Conservation (phyloP, 2,329 filamentous ascomycete genomes). For the Stagonosporopsis rhizophila region DNA sequence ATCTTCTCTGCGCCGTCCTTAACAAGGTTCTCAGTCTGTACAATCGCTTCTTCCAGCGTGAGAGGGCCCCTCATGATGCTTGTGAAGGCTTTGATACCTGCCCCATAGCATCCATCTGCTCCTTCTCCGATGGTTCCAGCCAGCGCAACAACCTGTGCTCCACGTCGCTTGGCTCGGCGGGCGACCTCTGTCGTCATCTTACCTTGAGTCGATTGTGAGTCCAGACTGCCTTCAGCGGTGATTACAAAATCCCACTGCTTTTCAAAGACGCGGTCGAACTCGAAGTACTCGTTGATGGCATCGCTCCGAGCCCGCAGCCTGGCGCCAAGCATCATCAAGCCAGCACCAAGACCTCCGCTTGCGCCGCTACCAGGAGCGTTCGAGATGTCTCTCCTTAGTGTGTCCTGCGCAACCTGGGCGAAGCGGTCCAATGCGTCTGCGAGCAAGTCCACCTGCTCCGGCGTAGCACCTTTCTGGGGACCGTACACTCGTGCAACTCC, state of each 20-base stretch:
- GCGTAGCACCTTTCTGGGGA: conserved; percentile 60
- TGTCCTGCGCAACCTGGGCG: conserved; percentile 46
- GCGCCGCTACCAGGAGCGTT: conserved; percentile 58
- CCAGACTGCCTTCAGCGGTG: conserved; percentile 62
- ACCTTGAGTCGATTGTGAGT: conserved; percentile 59
- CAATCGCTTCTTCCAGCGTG: conserved; percentile 46
- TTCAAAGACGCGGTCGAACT: conserved; percentile 56
- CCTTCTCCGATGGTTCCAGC: conserved; percentile 42
- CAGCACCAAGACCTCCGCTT: conserved; percentile 61
- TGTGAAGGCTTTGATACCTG: conserved; percentile 47
- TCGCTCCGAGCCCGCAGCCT: conserved; percentile 57
- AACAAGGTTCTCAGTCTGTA: conserved; percentile 44
- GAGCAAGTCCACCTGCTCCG: conserved; percentile 53
- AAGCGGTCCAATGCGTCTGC: conserved; percentile 54
- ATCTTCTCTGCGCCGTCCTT: conserved; percentile 49
- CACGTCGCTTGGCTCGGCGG: conserved; percentile 54
- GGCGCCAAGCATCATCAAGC: conserved; percentile 58
- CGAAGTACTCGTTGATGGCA: conserved; percentile 60
- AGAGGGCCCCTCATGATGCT: conserved; percentile 46
- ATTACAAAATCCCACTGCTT: conserved; percentile 58
- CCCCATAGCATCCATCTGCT: conserved; percentile 36
- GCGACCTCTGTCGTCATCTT: conserved; percentile 64
- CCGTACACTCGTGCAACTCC: conserved; percentile 61
- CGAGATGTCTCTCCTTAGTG: conserved; percentile 49
- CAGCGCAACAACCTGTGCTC: conserved; percentile 55